A percentile compares a stretch with the other conserved stretches of the same genome.
Conservation (phyloP, 305 asterid genomes). For the Fraxinus latifolia region DNA sequence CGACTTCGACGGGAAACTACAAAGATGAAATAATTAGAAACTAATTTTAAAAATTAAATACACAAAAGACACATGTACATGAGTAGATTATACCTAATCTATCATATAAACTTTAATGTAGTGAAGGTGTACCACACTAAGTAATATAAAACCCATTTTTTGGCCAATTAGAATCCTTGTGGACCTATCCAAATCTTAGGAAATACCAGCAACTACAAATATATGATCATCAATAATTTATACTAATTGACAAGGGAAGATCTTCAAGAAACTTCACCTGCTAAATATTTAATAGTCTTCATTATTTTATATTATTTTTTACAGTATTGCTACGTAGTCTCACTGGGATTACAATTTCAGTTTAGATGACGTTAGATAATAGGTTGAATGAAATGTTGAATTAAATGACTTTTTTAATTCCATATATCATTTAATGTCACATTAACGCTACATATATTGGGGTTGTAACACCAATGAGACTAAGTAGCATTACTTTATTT, state of each 20-base stretch:
- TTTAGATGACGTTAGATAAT: no score
- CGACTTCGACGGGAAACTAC: background rate
- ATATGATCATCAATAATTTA: conserved; percentile 7
- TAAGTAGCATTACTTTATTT: no score
- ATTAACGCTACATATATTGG: no score
- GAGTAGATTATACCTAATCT: background rate
- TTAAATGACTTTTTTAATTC: no score
- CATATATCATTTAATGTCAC: no score
- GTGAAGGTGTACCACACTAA: background rate
- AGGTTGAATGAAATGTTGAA: no score
- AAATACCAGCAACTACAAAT: conserved; percentile 14
- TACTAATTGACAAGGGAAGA: background rate
- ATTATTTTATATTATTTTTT: background rate
- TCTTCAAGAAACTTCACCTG: background rate
- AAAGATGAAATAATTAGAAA: background rate
- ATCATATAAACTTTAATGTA: background rate
- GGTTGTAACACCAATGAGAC: no score
- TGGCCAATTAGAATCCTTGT: conserved; percentile 12
- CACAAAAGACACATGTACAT: background rate
- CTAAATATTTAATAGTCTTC: background rate
- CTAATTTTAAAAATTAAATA: background rate
- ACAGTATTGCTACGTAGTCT: no score
- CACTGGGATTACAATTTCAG: no score
- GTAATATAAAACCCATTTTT: background rate
- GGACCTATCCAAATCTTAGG: conserved; percentile 24